Conservation (phyloP, 1,139 yeast genomes). For the Taphrina confusa region DNA sequence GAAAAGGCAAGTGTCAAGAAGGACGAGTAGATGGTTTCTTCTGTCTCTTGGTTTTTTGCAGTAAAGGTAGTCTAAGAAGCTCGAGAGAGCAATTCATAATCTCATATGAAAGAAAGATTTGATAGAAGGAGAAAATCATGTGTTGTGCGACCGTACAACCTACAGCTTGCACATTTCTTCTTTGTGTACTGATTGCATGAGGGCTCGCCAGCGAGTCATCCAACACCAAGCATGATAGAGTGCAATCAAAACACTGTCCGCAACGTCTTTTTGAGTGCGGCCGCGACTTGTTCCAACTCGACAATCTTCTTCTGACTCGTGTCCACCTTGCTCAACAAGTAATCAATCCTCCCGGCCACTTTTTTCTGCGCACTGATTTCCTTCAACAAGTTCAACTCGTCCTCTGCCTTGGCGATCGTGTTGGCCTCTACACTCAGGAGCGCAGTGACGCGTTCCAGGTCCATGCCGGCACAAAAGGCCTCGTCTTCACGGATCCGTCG, state of each 20-base stretch:
- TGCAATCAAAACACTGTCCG: constrained; percentile 29
- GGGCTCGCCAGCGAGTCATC: no score
- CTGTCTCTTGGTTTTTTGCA: not conserved
- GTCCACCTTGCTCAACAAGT: constrained; percentile 62
- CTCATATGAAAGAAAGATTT: no score
- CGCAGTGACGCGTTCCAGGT: constrained; percentile 47
- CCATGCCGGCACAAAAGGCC: constrained; percentile 62
- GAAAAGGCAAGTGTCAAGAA: constrained; percentile 93
- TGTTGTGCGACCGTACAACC: no score
- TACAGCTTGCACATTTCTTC: no score
- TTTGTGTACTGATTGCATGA: no score
- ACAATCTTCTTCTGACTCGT: constrained; percentile 48
- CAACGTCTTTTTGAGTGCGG: constrained; percentile 41
- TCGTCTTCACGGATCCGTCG: constrained; percentile 60
- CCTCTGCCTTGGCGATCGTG: constrained; percentile 31
- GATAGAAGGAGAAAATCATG: no score
- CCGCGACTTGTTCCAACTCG: constrained; percentile 49
- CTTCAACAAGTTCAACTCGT: constrained; percentile 29
- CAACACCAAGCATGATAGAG: no score
- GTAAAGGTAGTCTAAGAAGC: no score
- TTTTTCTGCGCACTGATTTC: constrained; percentile 20
- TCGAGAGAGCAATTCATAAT: no score
- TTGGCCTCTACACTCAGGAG: not conserved
- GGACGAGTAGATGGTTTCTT: constrained; percentile 62
- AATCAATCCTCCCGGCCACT: constrained; percentile 44